Evolutionary conservation across 1,284 basidiomycete species (phyloP).

Genomic region (Microbotryum scabiosae): DNA sequence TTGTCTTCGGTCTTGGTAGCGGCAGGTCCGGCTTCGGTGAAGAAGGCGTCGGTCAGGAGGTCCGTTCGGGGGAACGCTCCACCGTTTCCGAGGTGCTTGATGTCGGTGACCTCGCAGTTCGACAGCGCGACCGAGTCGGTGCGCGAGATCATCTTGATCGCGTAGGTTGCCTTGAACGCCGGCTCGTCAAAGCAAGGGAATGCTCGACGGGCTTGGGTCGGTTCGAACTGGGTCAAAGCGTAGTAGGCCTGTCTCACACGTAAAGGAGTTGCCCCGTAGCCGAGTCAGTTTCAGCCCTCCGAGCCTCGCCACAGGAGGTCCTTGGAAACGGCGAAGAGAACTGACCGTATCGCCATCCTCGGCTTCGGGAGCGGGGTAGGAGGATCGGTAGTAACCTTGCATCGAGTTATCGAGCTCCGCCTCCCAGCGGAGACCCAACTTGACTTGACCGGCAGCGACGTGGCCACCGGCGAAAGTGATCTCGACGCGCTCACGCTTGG

Average conservation of each 20-base stretch:
- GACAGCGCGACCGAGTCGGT: constrained; percentile 50
- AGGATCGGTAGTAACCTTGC: neutral
- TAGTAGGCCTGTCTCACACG: constrained; percentile 42
- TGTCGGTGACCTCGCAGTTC: constrained; percentile 75
- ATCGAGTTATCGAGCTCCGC: constrained; percentile 23
- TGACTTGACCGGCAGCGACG: constrained; percentile 20
- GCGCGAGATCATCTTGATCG: constrained; percentile 70
- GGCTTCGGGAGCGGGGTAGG: constrained; percentile 40
- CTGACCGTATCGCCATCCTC: constrained; percentile 55
- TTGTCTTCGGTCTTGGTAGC: constrained; percentile 34
- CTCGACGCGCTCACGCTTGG: constrained; percentile 19
- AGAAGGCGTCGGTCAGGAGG: neutral
- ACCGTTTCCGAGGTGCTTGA: constrained; percentile 44
- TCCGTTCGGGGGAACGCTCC: neutral
- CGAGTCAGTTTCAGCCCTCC: constrained; percentile 34
- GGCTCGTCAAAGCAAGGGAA: constrained; percentile 79
- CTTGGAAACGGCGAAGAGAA: constrained; percentile 44
- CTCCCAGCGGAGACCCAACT: constrained; percentile 29
- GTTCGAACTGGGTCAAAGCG: constrained; percentile 49
- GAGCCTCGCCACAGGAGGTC: constrained; percentile 34
- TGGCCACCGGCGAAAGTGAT: constrained; percentile 22
- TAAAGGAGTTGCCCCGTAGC: constrained; percentile 49
- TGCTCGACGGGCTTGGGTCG: constrained; percentile 40
- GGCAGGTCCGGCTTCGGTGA: neutral
- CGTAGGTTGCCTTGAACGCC: constrained; percentile 77